Base-by-base conservation (phyloP, 2,329 filamentous ascomycete species). In the Thielaviopsis populi region DNA sequence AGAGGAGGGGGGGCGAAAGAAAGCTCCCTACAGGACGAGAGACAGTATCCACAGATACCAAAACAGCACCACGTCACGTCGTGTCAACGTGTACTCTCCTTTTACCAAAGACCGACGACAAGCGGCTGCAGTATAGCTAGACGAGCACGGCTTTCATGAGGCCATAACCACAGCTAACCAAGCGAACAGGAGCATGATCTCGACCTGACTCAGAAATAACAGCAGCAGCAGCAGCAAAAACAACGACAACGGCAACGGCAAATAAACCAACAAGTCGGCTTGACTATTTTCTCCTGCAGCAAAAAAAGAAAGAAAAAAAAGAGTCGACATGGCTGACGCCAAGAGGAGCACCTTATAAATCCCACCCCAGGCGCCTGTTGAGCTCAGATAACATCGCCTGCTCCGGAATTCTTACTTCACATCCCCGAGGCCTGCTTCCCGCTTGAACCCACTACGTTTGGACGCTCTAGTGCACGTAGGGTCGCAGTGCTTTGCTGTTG, bases 371-470 rank as follows among this genome's bases (percentile, higher is more conserved):
- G 53, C 17, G 27, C 24, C 17, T 56, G 27, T 37, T 56, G 27
- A 56, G 53, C 53, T 37, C 53, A 56, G 30, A 11, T 56, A 56
- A n/a, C 11, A 56, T 56, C 53, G 53, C 53, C 53, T 56, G 53
- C 27, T 56, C 53, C 53, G 53, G 53, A 56, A 56, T 15, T 33
- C 22, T 19, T 56, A 5, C 8, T 48, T 61, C 59, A 37, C 59
- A 61, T 61, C 41, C 59, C 59, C 59, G 59, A 48, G 40, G 40
- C 59, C 41, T 61, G 59, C 59, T 61, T 61, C 59, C 59, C 59
- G 59, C 59, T 61, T 46, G 53, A 56, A 56, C 53, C 53, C 53
- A 56, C 30, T 56, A 33, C 17, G 53, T 56, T 56, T 56, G 53
- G 24, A 56, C 53, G 27, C 53, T 37, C 17, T 56, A 37, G 53